Evolutionary conservation across 2,329 filamentous ascomycete genomes (phyloP).

Genomic region (Rhynchosporium secalis): DNA sequence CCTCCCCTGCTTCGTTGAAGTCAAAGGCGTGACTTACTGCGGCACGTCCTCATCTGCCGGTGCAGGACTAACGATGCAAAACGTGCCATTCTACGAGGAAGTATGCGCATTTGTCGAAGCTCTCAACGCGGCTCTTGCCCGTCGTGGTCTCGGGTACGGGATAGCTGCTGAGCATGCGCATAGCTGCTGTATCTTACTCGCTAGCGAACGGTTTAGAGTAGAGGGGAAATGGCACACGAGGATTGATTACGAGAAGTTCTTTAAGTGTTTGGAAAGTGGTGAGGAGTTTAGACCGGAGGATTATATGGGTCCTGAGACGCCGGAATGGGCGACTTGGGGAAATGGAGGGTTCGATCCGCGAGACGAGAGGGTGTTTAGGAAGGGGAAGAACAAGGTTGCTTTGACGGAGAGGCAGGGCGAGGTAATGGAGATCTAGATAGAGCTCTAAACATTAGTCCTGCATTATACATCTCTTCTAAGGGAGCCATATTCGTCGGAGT

Average conservation of each 20-base stretch:
- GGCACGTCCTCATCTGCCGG: slow-evolving; percentile 82
- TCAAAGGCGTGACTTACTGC: slow-evolving; percentile 97
- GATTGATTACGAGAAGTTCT: slow-evolving; percentile 90
- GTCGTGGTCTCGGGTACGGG: slow-evolving; percentile 76
- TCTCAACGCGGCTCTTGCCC: slow-evolving; percentile 66
- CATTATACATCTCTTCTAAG: no score
- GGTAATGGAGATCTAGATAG: slow-evolving; percentile 22
- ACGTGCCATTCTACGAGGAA: slow-evolving; percentile 94
- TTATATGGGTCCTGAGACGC: slow-evolving; percentile 81
- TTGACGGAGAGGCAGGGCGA: slow-evolving; percentile 28
- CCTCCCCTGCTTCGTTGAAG: slow-evolving; percentile 87
- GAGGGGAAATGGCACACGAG: slow-evolving; percentile 84
- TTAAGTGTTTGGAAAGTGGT: slow-evolving; percentile 73
- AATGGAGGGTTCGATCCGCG: slow-evolving; percentile 92
- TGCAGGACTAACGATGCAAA: slow-evolving; percentile 92
- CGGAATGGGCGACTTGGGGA: slow-evolving; percentile 94
- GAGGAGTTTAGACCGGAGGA: slow-evolving; percentile 79
- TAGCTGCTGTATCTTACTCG: slow-evolving; percentile 87
- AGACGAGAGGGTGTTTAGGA: slow-evolving; percentile 83
- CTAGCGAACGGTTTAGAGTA: slow-evolving; percentile 75
- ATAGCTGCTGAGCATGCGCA: slow-evolving; percentile 95
- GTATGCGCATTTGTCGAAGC: slow-evolving; percentile 79
- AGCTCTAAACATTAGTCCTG: neutral
- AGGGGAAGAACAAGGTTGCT: slow-evolving; percentile 58
- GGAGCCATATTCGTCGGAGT: no score